Percentiles rank a stretch among this genome's conserved stretches.
Conservation (phyloP, 495 filamentous ascomycete species). For the Opeltia flavorubescens region DNA sequence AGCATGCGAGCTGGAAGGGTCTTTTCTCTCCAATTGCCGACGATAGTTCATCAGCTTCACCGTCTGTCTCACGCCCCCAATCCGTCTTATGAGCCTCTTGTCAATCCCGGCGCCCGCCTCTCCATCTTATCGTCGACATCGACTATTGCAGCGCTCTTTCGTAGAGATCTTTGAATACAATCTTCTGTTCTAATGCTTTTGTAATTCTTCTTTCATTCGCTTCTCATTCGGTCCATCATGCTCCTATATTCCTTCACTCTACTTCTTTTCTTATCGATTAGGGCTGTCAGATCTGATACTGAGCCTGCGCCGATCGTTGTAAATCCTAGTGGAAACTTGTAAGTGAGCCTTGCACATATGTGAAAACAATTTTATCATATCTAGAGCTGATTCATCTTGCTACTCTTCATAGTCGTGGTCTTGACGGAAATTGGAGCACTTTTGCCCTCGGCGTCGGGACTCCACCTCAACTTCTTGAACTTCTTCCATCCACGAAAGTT, state of each 20-base stretch:
- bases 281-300: not conserved
- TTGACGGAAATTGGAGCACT: conserved; percentile 26
- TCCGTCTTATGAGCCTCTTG: not conserved
- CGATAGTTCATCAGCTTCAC: not conserved
- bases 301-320: conserved; percentile 16
- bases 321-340: conserved; percentile 14
- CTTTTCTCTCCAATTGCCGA: not conserved
- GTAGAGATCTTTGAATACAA: not conserved
- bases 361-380: not conserved
- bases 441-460: conserved; percentile 23
- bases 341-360: not conserved
- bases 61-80: not conserved
- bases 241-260: not conserved
- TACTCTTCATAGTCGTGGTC: conserved; percentile 13
- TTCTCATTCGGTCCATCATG: not conserved
- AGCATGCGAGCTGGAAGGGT: not conserved
- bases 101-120: not conserved
- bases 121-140: not conserved
- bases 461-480: conserved; percentile 21
- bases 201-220: not conserved
- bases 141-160: not conserved
- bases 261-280: not conserved
- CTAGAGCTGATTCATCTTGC: not conserved
- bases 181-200: not conserved
- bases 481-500: conserved; percentile 23